Evolutionary conservation across 2,329 filamentous ascomycete genomes (phyloP), one percentile per base, ranked within the genome.

Genomic region (Beauveria sp.): DNA sequence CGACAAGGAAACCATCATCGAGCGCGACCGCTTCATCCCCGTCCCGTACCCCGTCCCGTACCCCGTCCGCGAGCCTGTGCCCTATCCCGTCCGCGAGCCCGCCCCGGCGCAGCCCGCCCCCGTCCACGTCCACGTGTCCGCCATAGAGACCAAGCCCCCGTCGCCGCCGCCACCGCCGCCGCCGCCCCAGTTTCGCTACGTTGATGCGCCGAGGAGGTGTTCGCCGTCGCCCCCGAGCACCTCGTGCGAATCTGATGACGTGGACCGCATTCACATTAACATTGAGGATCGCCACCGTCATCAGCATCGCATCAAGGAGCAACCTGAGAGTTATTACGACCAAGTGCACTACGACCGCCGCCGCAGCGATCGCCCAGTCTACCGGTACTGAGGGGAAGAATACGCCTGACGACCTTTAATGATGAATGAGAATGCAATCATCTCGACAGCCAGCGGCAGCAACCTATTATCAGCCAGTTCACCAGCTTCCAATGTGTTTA

Each of bases 1-100:
- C 16, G 76, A 81, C 51, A 72, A 72, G 40, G 80, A 84, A 68
- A 74, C 81, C 55, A 75, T 79, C 67, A 76, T 84, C 63, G 80
- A 84, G 71, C 75, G 81, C 28, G 81, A 84, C 67, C 74, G 75
- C 57, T 66, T 79, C 53, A 72, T 82, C 18, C 79, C 77, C 42
- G 69, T 77, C 8, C 73, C 73, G 10, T 68, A 79, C 2, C 78
- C 75, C 20, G 74, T 78, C 6, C 75, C 74, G 9, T 0, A 74
- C 76, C 20, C 61, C 60, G 30, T 74, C 73, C 66, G 73, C 73
- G 42, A 67, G 70, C 63, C 78, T 77, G 64, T 80, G 81, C 79
- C 79, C 34, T 84, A 74, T 9, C 73, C 72, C 14, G 69, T 74
- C 49, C 75, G 73, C 8, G 73, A 79, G 2, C 63, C 78, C 77